Evolutionary conservation across 441 rosid species (phyloP).

Genomic region (Arabidopsis lyrata): DNA sequence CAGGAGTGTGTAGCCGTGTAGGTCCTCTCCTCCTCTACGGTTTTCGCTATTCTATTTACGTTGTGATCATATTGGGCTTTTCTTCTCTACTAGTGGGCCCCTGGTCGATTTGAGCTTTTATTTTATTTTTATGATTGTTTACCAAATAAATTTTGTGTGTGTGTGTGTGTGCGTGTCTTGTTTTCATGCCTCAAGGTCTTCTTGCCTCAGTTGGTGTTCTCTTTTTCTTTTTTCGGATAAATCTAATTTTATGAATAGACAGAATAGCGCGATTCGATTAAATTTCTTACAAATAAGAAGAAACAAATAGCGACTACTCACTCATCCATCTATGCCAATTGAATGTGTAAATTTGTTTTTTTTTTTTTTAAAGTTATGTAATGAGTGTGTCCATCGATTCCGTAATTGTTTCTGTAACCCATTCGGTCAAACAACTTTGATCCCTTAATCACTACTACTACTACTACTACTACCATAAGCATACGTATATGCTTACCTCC

Average conservation of each 20-base stretch:
- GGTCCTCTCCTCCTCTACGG: conserved; percentile 10
- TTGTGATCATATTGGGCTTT: conserved; percentile 35
- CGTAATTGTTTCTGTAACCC: not conserved
- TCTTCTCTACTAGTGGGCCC: conserved; percentile 28
- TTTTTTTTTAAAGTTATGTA: not conserved
- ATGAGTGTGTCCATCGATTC: not conserved
- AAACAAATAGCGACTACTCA: not conserved
- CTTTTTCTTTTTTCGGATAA: not conserved
- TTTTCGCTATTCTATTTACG: conserved; percentile 4
- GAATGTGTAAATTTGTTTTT: not conserved
- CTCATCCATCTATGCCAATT: not conserved
- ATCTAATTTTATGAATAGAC: not conserved
- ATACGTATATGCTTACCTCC: not conserved
- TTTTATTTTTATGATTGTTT: not conserved
- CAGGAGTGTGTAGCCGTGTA: conserved; percentile 25
- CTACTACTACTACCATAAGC: not conserved
- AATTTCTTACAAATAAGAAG: not conserved
- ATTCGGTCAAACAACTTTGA: not conserved
- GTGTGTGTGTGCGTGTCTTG: not conserved
- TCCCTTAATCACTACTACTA: not conserved
- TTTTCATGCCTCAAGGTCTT: conserved; percentile 7
- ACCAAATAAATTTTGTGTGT: too few relatives aligned
- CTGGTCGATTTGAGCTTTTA: not conserved
- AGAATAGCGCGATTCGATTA: not conserved
- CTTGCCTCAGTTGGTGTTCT: not conserved